These are phyloP conservation scores for Uncinocarpus reesii DNA, from an alignment of 2,329 filamentous ascomycete genomes.

Conservation along the genomic window DNA sequence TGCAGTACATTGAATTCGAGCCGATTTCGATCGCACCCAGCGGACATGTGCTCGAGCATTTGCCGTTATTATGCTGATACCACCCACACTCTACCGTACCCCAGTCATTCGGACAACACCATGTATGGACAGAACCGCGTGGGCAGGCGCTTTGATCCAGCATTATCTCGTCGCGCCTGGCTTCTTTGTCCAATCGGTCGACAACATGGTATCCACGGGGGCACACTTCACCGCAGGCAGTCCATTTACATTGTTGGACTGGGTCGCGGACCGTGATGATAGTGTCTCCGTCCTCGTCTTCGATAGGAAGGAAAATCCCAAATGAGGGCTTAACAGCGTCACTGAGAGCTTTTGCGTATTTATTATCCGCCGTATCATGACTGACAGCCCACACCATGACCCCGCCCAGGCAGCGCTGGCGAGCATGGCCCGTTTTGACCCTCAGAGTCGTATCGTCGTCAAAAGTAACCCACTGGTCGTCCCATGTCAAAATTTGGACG, in stretches of 20 bases:
- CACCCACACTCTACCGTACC: neutral
- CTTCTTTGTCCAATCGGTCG: neutral
- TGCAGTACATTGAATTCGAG: slow-evolving; percentile 8
- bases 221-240: neutral
- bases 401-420: slow-evolving; percentile 24
- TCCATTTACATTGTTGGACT: neutral
- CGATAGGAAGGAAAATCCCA: no score
- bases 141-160: slow-evolving; percentile 6
- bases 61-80: neutral
- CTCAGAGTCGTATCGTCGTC: slow-evolving; percentile 33
- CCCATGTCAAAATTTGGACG: slow-evolving; percentile 30
- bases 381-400: slow-evolving; percentile 18
- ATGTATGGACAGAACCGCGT: neutral
- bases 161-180: slow-evolving; percentile 2
- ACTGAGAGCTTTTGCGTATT: neutral
- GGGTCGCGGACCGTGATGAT: neutral
- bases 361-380: neutral
- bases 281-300: no score
- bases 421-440: slow-evolving; percentile 28
- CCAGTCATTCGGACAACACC: slow-evolving; percentile 2
- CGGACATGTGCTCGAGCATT: neutral
- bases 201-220: neutral
- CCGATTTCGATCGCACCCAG: neutral
- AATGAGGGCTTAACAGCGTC: neutral
- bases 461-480: slow-evolving; percentile 37